phyloP scores from a whole-genome alignment of 371 early-diverging fungal genomes.

The Mucor circinelloides region DNA sequence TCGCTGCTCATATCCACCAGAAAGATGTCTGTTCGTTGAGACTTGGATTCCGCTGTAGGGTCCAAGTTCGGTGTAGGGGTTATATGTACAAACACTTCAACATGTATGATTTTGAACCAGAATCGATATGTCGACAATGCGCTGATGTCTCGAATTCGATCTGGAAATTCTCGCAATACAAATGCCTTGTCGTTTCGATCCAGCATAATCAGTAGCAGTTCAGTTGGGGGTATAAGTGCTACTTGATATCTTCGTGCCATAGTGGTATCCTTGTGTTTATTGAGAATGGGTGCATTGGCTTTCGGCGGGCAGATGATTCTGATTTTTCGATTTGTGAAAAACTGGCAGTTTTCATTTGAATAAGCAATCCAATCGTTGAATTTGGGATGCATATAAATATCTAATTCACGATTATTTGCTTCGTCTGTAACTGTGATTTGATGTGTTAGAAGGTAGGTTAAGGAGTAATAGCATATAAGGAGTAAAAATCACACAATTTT shows the following conservation, averaged over 20 bases:
- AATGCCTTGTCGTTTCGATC: slow-evolving; percentile 26
- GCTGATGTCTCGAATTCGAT: slow-evolving; percentile 14
- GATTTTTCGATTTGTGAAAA: slow-evolving; percentile 21
- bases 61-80: slow-evolving; percentile 3
- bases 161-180: slow-evolving; percentile 28
- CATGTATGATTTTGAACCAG: slow-evolving; percentile 45
- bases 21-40: slow-evolving; percentile 30
- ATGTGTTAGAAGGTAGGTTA: slow-evolving; percentile 8
- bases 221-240: slow-evolving; percentile 37
- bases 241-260: slow-evolving; percentile 16
- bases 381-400: slow-evolving; percentile 33
- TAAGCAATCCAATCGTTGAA: slow-evolving; percentile 24
- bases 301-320: slow-evolving; percentile 31
- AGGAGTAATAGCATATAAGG: slow-evolving; percentile 1
- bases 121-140: slow-evolving; percentile 8
- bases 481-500: neutral
- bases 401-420: slow-evolving; percentile 14
- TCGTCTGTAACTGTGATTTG: slow-evolving; percentile 26
- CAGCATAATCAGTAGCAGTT: slow-evolving; percentile 34
- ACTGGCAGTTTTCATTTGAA: neutral
- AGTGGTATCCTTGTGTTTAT: slow-evolving; percentile 9
- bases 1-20: slow-evolving; percentile 40
- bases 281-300: slow-evolving; percentile 20
- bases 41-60: slow-evolving; percentile 9
- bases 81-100: slow-evolving; percentile 29